Conservation (phyloP, 2,329 filamentous ascomycete species). For the Aspergillus oerlinghausenensis region DNA sequence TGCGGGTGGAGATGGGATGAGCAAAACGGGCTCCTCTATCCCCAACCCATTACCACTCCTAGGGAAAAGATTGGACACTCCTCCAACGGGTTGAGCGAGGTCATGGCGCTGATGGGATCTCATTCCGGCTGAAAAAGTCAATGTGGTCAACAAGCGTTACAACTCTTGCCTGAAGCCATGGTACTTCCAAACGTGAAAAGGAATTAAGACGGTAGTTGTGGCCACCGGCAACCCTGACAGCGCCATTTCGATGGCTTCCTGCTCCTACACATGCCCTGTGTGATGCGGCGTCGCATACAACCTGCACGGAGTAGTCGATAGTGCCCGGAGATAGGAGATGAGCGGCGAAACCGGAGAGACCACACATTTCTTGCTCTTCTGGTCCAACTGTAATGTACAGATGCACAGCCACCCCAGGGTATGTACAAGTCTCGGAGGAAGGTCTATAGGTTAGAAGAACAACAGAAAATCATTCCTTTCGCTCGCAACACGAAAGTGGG, state of each 20-base stretch:
- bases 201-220: neutral
- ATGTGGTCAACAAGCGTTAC: neutral
- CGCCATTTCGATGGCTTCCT: neutral
- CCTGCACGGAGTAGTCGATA: neutral
- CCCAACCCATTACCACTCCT: constrained; percentile 24
- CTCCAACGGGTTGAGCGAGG: constrained; percentile 26
- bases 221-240: neutral
- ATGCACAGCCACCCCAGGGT: constrained; percentile 35
- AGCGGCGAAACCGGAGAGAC: constrained; percentile 25
- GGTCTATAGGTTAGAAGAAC: constrained; percentile 34
- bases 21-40: constrained; percentile 29
- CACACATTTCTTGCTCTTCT: constrained; percentile 36
- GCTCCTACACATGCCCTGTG: neutral
- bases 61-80: constrained; percentile 10
- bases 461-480: constrained; percentile 37
- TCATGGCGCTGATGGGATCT: constrained; percentile 31
- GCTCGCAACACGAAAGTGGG: constrained; percentile 38
- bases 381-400: constrained; percentile 38
- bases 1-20: constrained; percentile 38
- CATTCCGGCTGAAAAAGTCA: constrained; percentile 18
- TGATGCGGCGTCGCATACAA: constrained; percentile 8
- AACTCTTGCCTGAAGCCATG: neutral
- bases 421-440: constrained; percentile 40
- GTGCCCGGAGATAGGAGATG: constrained; percentile 4
- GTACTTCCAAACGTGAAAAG: neutral